phyloP scores from a whole-genome alignment of 495 filamentous ascomycete genomes.

The Hypoxylon lenormandii region DNA sequence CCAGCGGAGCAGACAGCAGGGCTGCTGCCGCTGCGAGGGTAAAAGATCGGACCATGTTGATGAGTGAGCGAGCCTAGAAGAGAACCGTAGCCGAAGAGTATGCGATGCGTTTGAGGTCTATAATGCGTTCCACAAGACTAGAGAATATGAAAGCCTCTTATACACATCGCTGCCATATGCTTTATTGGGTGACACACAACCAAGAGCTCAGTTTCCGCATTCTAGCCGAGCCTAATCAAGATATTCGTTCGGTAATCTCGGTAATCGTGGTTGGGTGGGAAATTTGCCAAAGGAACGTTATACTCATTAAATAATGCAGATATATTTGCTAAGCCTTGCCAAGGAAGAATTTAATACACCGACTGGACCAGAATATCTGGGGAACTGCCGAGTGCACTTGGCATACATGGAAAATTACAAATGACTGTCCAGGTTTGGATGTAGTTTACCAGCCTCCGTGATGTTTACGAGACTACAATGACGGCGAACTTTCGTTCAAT shows the following conservation, averaged over 20 bases:
- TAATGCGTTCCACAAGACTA: slow-evolving; percentile 14
- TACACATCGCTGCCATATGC: slow-evolving; percentile 16
- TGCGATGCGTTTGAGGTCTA: slow-evolving; percentile 11
- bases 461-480: slow-evolving; percentile 5
- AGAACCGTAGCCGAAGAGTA: not conserved
- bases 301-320: slow-evolving; percentile 17
- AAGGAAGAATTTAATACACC: slow-evolving; percentile 17
- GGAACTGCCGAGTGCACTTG: slow-evolving; percentile 42
- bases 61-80: slow-evolving; percentile 1
- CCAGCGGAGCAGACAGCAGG: slow-evolving; percentile 44
- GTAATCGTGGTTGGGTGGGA: slow-evolving; percentile 21
- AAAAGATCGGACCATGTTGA: slow-evolving; percentile 49
- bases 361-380: slow-evolving; percentile 36
- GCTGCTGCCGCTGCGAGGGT: slow-evolving; percentile 43
- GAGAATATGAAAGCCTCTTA: slow-evolving; percentile 22
- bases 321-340: slow-evolving; percentile 26
- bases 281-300: slow-evolving; percentile 4
- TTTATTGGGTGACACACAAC: slow-evolving; percentile 9
- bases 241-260: slow-evolving; percentile 17
- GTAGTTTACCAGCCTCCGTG: slow-evolving; percentile 21
- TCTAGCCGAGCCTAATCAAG: slow-evolving; percentile 21
- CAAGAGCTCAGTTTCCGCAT: slow-evolving; percentile 10
- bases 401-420: slow-evolving; percentile 31
- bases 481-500: slow-evolving; percentile 9
- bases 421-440: slow-evolving; percentile 23